A percentile compares a stretch with the other conserved stretches of the same genome.
Conservation (phyloP, 495 filamentous ascomycete genomes). For the Margaritispora aquatica region DNA sequence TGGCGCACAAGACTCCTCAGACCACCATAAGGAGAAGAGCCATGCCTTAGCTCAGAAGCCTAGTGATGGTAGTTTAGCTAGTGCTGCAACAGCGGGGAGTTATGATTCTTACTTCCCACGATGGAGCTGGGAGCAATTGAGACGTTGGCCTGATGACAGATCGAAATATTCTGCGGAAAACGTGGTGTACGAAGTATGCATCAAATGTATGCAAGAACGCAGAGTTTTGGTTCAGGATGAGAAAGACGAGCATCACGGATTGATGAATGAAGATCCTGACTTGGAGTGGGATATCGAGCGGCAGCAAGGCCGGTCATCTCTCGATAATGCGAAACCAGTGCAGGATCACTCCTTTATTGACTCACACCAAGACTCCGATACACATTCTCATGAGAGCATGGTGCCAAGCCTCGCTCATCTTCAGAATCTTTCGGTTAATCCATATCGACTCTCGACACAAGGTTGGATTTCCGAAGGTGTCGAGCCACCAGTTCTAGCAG, state of each 20-base stretch:
- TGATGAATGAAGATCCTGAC: neutral
- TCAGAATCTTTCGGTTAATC: neutral
- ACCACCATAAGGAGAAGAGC: neutral
- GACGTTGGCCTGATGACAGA: constrained; percentile 4
- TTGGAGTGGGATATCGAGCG: neutral
- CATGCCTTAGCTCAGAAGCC: neutral
- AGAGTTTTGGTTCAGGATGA: constrained; percentile 27
- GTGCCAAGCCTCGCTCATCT: neutral
- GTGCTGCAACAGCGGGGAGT: constrained; percentile 8
- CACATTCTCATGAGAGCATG: neutral
- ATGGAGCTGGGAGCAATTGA: constrained; percentile 17
- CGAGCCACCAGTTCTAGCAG: neutral
- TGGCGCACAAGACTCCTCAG: neutral
- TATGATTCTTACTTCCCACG: constrained; percentile 14
- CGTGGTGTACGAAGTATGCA: constrained; percentile 18
- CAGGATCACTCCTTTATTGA: neutral
- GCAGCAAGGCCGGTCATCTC: neutral
- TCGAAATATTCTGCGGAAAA: neutral
- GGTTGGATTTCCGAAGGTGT: neutral
- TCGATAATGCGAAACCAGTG: neutral
- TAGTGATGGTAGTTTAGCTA: constrained; percentile 10
- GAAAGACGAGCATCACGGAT: neutral
- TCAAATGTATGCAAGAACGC: constrained; percentile 19
- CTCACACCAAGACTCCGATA: neutral
- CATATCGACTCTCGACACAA: neutral